A percentile compares a stretch with the other conserved stretches of the same genome.
These are phyloP conservation scores for Nemania serpens DNA, from an alignment of 2,329 filamentous ascomycete species.

Conservation along the genomic window DNA sequence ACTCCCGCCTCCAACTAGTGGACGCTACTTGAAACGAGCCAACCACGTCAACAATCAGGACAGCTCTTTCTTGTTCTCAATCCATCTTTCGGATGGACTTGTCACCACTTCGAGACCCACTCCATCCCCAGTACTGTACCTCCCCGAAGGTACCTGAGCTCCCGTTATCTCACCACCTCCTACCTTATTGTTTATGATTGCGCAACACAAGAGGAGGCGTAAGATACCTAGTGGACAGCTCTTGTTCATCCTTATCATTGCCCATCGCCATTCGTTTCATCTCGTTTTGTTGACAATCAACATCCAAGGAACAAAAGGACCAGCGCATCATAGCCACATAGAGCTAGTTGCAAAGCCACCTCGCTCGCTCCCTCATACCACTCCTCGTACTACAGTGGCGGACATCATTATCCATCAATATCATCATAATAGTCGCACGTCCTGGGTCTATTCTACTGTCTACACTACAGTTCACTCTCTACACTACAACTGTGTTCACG, in stretches of 20 bases:
- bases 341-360: neutral
- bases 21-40: neutral
- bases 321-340: conserved; percentile 9
- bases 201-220: conserved; percentile 13
- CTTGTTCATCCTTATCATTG: conserved; percentile 19
- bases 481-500: too few species aligned
- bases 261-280: conserved; percentile 21
- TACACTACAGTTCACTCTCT: too few species aligned
- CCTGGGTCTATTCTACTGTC: neutral
- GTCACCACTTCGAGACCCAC: conserved; percentile 16
- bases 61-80: conserved; percentile 2
- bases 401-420: too few species aligned
- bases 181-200: conserved; percentile 21
- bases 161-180: conserved; percentile 10
- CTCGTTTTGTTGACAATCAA: conserved; percentile 6
- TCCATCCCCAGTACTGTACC: neutral
- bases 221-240: neutral
- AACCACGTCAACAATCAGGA: conserved; percentile 15
- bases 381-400: neutral
- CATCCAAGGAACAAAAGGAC: neutral
- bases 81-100: conserved; percentile 6
- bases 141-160: conserved; percentile 13
- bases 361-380: conserved; percentile 2
- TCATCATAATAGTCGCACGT: neutral
- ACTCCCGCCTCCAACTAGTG: neutral